A percentile compares a stretch with the other conserved stretches of the same genome.
These are phyloP conservation scores for Aspergillus persii DNA, from an alignment of 2,329 filamentous ascomycete species.

Conservation along the genomic window DNA sequence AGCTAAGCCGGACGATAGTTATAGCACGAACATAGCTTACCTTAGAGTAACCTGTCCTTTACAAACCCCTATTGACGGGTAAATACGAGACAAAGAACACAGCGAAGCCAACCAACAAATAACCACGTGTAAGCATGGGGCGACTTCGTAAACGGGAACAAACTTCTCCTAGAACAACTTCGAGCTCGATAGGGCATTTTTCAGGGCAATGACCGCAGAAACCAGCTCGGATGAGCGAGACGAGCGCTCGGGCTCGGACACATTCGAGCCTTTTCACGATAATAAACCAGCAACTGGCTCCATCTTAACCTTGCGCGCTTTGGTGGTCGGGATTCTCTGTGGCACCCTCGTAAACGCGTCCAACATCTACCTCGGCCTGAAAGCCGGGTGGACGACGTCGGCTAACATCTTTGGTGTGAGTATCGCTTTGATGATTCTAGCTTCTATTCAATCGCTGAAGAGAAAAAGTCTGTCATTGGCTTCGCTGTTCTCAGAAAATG, in stretches of 20 bases:
- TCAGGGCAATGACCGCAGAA: background rate
- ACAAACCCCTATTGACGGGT: background rate
- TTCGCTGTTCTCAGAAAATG: slow-evolving; percentile 2
- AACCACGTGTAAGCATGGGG: background rate
- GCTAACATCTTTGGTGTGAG: slow-evolving; percentile 9
- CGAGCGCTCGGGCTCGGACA: background rate
- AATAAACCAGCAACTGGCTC: background rate
- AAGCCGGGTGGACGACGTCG: slow-evolving; percentile 2
- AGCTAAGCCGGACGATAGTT: too few relatives aligned
- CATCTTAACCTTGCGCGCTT: background rate
- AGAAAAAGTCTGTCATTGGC: slow-evolving; percentile 3
- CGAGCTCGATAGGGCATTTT: background rate
- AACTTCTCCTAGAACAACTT: background rate
- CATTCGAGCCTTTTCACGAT: background rate
- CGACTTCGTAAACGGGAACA: background rate
- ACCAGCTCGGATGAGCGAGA: background rate
- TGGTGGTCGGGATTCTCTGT: slow-evolving; percentile 1
- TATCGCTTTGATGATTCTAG: background rate
- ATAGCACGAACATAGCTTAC: too few relatives aligned
- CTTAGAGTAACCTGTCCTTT: too few relatives aligned
- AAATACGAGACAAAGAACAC: background rate
- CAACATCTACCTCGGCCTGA: slow-evolving; percentile 6
- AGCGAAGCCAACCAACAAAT: background rate
- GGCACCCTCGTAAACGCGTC: slow-evolving; percentile 5
- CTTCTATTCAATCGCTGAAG: background rate